Base-by-base conservation (phyloP, 2,329 filamentous ascomycete genomes). In the Lachnellula occidentalis region DNA sequence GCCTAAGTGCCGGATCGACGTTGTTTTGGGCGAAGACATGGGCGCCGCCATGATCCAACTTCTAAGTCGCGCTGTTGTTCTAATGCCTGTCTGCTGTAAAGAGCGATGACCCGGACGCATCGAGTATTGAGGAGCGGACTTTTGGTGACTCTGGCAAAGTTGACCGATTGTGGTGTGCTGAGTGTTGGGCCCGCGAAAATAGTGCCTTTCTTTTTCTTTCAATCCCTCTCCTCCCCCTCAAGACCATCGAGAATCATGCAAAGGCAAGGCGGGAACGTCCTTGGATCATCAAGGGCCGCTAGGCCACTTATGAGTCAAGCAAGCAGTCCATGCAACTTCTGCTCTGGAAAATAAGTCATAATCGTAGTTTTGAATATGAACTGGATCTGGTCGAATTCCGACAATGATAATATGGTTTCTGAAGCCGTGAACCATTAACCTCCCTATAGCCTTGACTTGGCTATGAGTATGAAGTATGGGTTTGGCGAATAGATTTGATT, bases 261-360 rank as follows among this genome's bases (percentile, higher is more conserved):
- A 11, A 54, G 57, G 31, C 58, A 60, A 34, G 61, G 64, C 6
- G 63, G 63, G 0, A 66, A 66, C 55, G 51, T 49, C n/a, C 53
- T 66, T 2, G 63, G n/a, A n/a, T 34, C 65, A 14, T 41, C 54
- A 9, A n/a, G 24, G 17, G 36, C 27, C 17, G 50, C 57, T 45
- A 60, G 55, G 7, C 58, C 61, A 36, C 41, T 64, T 15, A 60
- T 50, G n/a, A 55, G 57, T 58, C 43, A 36, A 58, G 36, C 9
- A 15, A 15, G n/a, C 5, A 22, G 19, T 8, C 4, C 24, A 31
- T 34, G 11, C 2, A 36, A 8, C 4, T 6, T 48, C 11, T 15
- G 21, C 50, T 47, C 15, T 24, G 7, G 24, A 24, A 3, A 24
- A 24, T 24, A 3, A 5, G 4, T 24, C 2, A 39, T 22, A 19